These are phyloP conservation scores for Pseudoscleropodium purum DNA, from an alignment of 225 moss, liverwort and hornwort genomes.

Conservation along the genomic window DNA sequence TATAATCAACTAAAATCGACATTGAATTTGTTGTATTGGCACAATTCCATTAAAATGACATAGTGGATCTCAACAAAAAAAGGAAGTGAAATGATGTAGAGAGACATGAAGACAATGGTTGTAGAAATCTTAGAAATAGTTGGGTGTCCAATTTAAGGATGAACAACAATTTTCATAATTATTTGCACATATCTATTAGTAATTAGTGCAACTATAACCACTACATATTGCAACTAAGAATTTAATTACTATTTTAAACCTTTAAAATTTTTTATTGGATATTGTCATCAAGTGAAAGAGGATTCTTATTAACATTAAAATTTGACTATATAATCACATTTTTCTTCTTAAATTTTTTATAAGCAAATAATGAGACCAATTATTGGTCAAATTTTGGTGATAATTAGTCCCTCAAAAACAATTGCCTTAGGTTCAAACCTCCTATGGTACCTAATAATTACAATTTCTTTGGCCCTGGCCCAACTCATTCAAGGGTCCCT, in stretches of 20 bases:
- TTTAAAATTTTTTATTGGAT: neutral
- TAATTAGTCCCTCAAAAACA: neutral
- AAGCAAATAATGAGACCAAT: neutral
- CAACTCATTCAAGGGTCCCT: neutral
- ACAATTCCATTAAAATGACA: neutral
- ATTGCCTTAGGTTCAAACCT: neutral
- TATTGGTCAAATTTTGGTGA: neutral
- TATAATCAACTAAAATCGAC: neutral
- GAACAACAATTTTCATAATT: neutral
- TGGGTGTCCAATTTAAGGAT: neutral
- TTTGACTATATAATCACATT: neutral
- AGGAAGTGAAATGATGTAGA: neutral
- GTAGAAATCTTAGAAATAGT: neutral
- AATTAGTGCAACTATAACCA: too few species aligned
- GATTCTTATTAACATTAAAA: neutral
- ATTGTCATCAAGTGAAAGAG: neutral
- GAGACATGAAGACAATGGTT: neutral
- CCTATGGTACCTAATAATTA: neutral
- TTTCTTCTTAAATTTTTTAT: neutral
- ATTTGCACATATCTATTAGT: neutral
- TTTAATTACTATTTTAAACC: neutral
- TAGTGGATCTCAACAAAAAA: neutral
- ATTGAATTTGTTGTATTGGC: neutral
- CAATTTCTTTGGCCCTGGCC: neutral
- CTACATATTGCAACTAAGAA: rapidly evolving